Conservation (phyloP, 345 rosid species). For the Eucalyptus sp. region DNA sequence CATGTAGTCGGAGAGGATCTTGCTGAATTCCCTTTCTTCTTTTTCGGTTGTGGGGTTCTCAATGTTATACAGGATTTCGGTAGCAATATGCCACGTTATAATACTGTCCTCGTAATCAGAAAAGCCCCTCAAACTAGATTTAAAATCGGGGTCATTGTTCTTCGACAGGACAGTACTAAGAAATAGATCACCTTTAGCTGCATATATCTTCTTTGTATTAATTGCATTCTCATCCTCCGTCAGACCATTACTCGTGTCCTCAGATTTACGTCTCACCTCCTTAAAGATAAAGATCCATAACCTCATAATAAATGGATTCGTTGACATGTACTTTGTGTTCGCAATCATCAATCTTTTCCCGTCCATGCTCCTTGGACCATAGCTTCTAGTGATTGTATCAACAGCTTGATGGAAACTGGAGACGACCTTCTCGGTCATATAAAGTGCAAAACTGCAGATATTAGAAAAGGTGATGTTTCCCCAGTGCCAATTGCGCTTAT, state of each 20-base stretch:
- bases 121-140: too few species aligned
- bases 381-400: neutral
- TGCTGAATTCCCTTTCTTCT: neutral
- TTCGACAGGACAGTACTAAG: neutral
- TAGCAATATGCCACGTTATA: neutral
- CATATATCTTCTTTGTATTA: neutral
- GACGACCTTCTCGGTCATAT: neutral
- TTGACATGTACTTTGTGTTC: neutral
- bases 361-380: neutral
- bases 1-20: neutral
- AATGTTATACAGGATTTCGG: neutral
- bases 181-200: neutral
- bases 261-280: neutral
- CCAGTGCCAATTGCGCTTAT: neutral
- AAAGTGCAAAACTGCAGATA: neutral
- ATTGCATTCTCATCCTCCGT: too few species aligned
- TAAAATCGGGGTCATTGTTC: too few species aligned
- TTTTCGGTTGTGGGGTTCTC: neutral
- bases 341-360: neutral
- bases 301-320: neutral
- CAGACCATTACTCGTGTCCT: fast-evolving
- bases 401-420: neutral
- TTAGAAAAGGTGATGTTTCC: neutral
- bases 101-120: neutral
- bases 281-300: neutral